A percentile compares a stretch with the other conserved stretches of the same genome.
These are phyloP conservation scores for Botryotinia convoluta DNA, from an alignment of 2,329 filamentous ascomycete genomes.

Conservation along the genomic window DNA sequence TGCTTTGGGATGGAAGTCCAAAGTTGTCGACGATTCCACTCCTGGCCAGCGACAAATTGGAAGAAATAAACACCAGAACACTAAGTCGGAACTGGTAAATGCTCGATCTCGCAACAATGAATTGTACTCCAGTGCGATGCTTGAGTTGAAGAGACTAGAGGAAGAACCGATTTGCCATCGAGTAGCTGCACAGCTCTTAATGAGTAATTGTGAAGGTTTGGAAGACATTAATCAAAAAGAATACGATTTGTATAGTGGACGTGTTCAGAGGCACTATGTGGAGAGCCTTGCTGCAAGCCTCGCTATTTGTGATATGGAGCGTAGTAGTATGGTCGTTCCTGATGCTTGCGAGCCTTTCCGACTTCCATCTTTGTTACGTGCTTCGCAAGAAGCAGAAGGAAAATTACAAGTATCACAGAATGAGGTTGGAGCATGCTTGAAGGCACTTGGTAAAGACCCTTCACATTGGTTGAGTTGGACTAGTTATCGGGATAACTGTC, in stretches of 20 bases:
- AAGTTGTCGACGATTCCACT: conserved; percentile 8
- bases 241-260: conserved; percentile 33
- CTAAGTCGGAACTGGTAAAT: conserved; percentile 29
- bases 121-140: conserved; percentile 37
- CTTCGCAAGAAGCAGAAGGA: conserved; percentile 39
- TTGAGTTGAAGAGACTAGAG: conserved; percentile 36
- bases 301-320: conserved; percentile 60
- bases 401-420: conserved; percentile 32
- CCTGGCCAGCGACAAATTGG: neutral
- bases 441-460: conserved; percentile 50
- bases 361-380: conserved; percentile 36
- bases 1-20: conserved; percentile 16
- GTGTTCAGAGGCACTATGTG: conserved; percentile 45
- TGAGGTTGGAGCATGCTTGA: conserved; percentile 50
- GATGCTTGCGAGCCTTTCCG: conserved; percentile 48
- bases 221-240: conserved; percentile 34
- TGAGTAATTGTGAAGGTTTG: conserved; percentile 38
- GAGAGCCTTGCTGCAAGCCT: conserved; percentile 60
- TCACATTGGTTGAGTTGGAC: conserved; percentile 65
- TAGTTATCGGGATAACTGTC: conserved; percentile 58
- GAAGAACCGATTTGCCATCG: conserved; percentile 38
- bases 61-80: conserved; percentile 3
- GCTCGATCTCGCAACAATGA: conserved; percentile 29
- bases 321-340: conserved; percentile 50
- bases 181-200: conserved; percentile 36